Evolutionary conservation across 345 rosid genomes (phyloP), one percentile per base, ranked within the genome.

Genomic region (Salix purpurea): DNA sequence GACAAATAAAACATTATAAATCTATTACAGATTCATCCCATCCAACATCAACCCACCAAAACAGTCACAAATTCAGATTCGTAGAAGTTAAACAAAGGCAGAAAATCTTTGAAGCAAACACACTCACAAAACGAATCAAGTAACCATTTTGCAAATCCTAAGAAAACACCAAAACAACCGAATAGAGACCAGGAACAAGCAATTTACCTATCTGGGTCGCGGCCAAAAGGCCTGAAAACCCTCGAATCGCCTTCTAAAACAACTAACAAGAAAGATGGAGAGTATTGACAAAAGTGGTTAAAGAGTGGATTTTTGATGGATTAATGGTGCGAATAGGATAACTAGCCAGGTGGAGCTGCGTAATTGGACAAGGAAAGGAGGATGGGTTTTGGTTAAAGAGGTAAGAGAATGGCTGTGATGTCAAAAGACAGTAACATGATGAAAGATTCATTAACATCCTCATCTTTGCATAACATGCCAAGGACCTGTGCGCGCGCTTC

Each of bases 181-280:
- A 8, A 15, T 16, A 67, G 15, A 71, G 40, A 6, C 52, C 60
- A 52, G 19, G n/a, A 44, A 50, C 32, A 48, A 50, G 30, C 48
- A 39, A 18, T 5, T 61, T 48, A 71, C 80, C 80, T 70, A 32
- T 62, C 65, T 36, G 75, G 75, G 60, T 26, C 46, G 75, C 21
- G 23, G 24, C 70, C 4, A 36, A 36, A 44, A 61, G 9, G 39
- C 70, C 69, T 77, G 52, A 71, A 65, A 70, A 11, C 80, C 70
- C 80, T 36, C 34, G 52, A 69, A 68, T 6, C 44, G 19, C 32
- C 37, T 18, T 9, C 42, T 10, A 12, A 69, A 40, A n/a, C 67
- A 61, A 69, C 18, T 13, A 69, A 13, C 44, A 32, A 69, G 40
- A 75, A 14, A 24, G 40, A 65, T 11, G 37, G 64, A 44, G 30